These are phyloP conservation scores for Venturia carpophila DNA, from an alignment of 2,329 filamentous ascomycete species.

Conservation along the genomic window DNA sequence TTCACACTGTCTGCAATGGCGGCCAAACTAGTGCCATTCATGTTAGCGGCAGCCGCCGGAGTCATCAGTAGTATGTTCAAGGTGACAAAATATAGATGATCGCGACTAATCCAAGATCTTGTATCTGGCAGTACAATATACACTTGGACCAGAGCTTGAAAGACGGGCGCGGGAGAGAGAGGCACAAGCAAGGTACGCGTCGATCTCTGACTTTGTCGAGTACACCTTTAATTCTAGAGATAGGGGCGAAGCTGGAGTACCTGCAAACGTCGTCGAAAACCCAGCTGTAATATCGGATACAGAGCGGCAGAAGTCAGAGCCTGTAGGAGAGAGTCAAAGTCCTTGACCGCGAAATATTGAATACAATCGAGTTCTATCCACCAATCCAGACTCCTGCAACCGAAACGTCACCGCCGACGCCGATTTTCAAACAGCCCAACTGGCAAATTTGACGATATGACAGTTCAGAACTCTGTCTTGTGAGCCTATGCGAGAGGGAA, in stretches of 20 bases:
- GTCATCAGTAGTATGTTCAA: background rate
- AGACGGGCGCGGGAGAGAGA: background rate
- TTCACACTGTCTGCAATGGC: background rate
- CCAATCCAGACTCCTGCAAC: background rate
- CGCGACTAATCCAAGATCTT: background rate
- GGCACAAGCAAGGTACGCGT: slow-evolving; percentile 1
- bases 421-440: too few relatives aligned
- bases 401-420: background rate
- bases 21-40: background rate
- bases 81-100: background rate
- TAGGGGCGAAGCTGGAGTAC: background rate
- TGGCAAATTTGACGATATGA: too few relatives aligned
- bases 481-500: too few relatives aligned
- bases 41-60: slow-evolving; percentile 1
- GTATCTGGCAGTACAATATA: slow-evolving; percentile 1
- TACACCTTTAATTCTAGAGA: background rate
- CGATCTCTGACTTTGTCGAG: background rate
- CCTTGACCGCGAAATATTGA: background rate
- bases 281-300: background rate
- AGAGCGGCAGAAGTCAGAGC: background rate
- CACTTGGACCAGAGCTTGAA: slow-evolving; percentile 11
- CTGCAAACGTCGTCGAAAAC: background rate
- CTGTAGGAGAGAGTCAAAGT: background rate
- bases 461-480: too few relatives aligned
- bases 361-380: background rate